Percentiles rank a stretch among this genome's conserved stretches.
Evolutionary conservation across 139 green algal species (phyloP).

Genomic region (Diplosphaera chodatii): DNA sequence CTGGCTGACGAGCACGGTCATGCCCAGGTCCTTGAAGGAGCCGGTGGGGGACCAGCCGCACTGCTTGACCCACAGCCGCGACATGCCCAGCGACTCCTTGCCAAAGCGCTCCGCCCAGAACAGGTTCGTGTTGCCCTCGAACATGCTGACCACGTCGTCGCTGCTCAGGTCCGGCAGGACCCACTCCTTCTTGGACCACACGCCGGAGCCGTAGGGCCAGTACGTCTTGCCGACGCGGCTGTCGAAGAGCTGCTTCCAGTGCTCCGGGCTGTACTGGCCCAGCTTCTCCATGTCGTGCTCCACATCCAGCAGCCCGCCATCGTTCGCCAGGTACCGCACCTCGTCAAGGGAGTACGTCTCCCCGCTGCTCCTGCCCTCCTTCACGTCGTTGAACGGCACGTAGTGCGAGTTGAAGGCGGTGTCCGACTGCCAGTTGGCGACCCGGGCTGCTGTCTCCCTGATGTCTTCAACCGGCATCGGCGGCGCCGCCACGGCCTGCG

Average conservation of each 20-base stretch:
- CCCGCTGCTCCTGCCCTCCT: constrained; percentile 5
- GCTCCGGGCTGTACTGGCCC: constrained; percentile 73
- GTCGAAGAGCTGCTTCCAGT: constrained; percentile 96
- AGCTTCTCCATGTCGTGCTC: constrained; percentile 91
- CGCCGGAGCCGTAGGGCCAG: constrained; percentile 96
- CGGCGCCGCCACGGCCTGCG: neutral
- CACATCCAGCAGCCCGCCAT: constrained; percentile 92
- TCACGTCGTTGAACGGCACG: constrained; percentile 80
- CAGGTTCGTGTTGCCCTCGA: constrained; percentile 98
- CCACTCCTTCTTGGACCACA: constrained; percentile 99
- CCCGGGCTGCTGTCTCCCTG: neutral
- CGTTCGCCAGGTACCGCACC: constrained; percentile 28
- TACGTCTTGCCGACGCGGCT: constrained; percentile 77
- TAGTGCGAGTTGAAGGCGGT: constrained; percentile 81
- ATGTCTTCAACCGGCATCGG: neutral
- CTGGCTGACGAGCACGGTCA: constrained; percentile 97
- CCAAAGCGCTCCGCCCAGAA: constrained; percentile 99
- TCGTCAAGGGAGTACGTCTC: constrained; percentile 94
- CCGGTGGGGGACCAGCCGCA: constrained; percentile 97
- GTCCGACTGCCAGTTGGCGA: neutral
- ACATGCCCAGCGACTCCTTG: constrained; percentile 86
- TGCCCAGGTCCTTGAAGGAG: constrained; percentile 99
- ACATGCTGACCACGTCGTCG: constrained; percentile 98
- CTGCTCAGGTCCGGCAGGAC: constrained; percentile 86
- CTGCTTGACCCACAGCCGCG: constrained; percentile 99